Base-by-base conservation (phyloP, 257 asterid species). In the Capsicum chinense region DNA sequence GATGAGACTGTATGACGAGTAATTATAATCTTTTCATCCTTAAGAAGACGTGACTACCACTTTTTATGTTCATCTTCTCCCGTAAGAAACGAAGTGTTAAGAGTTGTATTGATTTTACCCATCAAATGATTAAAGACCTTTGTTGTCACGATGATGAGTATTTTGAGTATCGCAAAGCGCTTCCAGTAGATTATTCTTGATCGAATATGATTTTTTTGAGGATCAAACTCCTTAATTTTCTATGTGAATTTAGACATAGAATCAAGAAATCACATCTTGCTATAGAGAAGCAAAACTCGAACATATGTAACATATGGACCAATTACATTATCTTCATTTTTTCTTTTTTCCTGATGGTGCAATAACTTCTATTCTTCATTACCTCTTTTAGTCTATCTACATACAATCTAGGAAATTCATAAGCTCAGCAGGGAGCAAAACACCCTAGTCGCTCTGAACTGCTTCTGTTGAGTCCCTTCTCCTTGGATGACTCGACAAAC, bases 381-480 rank as follows among this genome's bases (percentile, higher is more conserved):
- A 1, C 52, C 76, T 68, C 21, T 37, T 1, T 39, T 39, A 0
- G 33, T 68, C 54, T 15, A 68, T 68, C 54, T 39, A 68, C 54
- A 37, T 39, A 68, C 54, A 37, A 39, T 39, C 26, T 6, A 13
- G 26, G 78, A 3, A 68, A 68, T 37, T 68, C 12, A 68, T 37
- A 37, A 7, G 52, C 52, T 14, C 76, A 1, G 21, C 52, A 68
- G 26, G 9, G 26, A 68, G 14, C 14, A 74, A 19, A 48, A 12
- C n/a, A 48, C 80, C 60, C 42, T 74, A 74, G 86, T 83, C 78
- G 69, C 92, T 94, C 83, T 89, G 94, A 56, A 73, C 91, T 80
- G 91, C 85, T 83, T 58, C 87, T 37, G 89, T 17, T 37, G 86
- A 79, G 64, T 92, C 95, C 85, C 93, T 88, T 88, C 91, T 91